Base-by-base conservation (phyloP, 441 rosid species). In the Bruguiera hainesii region DNA sequence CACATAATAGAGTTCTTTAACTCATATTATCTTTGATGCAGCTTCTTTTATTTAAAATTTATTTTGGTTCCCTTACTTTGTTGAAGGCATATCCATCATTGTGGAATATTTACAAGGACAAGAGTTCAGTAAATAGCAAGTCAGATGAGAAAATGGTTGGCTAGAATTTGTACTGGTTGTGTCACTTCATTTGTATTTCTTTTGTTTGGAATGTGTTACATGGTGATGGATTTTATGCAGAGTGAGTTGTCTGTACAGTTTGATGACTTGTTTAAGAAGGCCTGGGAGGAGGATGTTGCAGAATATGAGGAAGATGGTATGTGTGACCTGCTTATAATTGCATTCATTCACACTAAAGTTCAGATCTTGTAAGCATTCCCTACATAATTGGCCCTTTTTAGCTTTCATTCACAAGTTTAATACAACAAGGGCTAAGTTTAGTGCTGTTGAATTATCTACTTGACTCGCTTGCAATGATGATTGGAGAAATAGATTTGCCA, bases 221-320 rank as follows among this genome's bases (percentile, higher is more conserved):
- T 58, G 13, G 66, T 61, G 31, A 63, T 71, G 61, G 69, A 73
- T 53, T 59, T 73, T 65, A 71, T 78, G 79, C 87, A 95, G 99
- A 87, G 70, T 65, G 87, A 87, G 77, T 70, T 92, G 74, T 90
- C 97, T 70, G 83, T 92, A 68, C 97, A 92, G 79, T 88, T 95
- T 82, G 97, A 89, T 71, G 95, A 92, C 75, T 83, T 95, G 76
- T 86, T 95, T 81, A 83, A 84, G 75, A 87, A 80, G 80, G 97
- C 94, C 49, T 95, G 97, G 99, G 98, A 95, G 81, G 97, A 90
- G 70, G 74, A 77, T 50, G 78, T 69, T 66, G 72, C 81, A 53
- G 86, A 81, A 71, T 64, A 59, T 66, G 94, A 77, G 75, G 80
- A 61, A 70, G 94, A 86, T 74, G 89, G 98, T 95, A 76, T 67